These are phyloP conservation scores for Adansonia gregorii DNA, from an alignment of 441 rosid species.

Conservation along the genomic window DNA sequence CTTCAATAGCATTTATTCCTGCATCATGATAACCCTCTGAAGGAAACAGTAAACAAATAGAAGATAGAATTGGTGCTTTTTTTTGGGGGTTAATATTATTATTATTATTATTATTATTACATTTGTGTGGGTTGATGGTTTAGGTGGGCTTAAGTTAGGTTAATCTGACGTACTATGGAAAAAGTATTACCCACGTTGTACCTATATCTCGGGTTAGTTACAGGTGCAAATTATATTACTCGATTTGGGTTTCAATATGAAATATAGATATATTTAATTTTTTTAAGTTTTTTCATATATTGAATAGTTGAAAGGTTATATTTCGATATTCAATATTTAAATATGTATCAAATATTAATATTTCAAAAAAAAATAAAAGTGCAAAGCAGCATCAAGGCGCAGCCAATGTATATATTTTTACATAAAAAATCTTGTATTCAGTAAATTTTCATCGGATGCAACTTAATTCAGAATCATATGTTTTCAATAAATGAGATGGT, in stretches of 20 bases:
- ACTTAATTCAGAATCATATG: neutral
- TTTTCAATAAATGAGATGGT: neutral
- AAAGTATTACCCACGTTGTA: too few species aligned
- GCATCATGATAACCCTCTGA: neutral
- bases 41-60: neutral
- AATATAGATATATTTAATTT: too few species aligned
- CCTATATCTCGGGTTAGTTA: too few species aligned
- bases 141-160: slow-evolving; percentile 3
- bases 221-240: too few species aligned
- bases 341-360: too few species aligned
- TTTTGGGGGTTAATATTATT: too few species aligned
- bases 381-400: too few species aligned
- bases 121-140: neutral
- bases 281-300: too few species aligned
- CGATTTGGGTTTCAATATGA: too few species aligned
- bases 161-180: neutral
- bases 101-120: neutral
- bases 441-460: neutral
- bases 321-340: too few species aligned
- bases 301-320: too few species aligned
- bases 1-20: neutral
- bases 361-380: too few species aligned
- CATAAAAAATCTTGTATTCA: neutral
- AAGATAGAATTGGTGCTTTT: neutral
- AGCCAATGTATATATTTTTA: neutral